Evolutionary conservation across 1,284 basidiomycete genomes (phyloP).

Genomic region (Cutaneotrichosporon dermatis): DNA sequence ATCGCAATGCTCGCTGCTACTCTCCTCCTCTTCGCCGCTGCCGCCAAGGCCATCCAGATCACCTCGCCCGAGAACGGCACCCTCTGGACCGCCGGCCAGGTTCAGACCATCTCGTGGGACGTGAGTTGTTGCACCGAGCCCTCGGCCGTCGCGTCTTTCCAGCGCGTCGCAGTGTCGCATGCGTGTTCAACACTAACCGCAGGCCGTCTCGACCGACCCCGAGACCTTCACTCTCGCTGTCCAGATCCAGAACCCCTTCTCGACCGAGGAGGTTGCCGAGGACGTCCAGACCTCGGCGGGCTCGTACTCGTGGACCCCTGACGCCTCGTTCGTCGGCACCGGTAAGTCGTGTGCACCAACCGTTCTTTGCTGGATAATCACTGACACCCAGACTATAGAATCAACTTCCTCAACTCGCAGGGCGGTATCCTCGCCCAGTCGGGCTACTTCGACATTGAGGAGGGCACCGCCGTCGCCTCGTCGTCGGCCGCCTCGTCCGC

Average conservation of each 20-base stretch:
- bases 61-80: slow-evolving; percentile 33
- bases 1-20: slow-evolving; percentile 23
- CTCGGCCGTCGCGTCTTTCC: too few relatives aligned
- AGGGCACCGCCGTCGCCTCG: slow-evolving; percentile 18
- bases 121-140: slow-evolving; percentile 30
- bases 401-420: slow-evolving; percentile 28
- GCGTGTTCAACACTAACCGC: too few relatives aligned
- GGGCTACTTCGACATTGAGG: slow-evolving; percentile 32
- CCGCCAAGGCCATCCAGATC: slow-evolving; percentile 31
- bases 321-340: slow-evolving; percentile 19
- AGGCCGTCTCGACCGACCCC: slow-evolving; percentile 40
- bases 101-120: slow-evolving; percentile 35
- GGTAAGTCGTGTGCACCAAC: neutral
- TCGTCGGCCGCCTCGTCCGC: slow-evolving; percentile 12
- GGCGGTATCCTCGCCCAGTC: slow-evolving; percentile 42
- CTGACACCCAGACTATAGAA: neutral
- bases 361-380: too few relatives aligned
- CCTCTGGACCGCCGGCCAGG: slow-evolving; percentile 26
- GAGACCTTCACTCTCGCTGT: slow-evolving; percentile 34
- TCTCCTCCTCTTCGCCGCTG: slow-evolving; percentile 22
- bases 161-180: too few relatives aligned
- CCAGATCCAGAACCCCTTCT: slow-evolving; percentile 25
- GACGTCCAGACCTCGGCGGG: slow-evolving; percentile 30
- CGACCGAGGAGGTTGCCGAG: slow-evolving; percentile 41
- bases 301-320: slow-evolving; percentile 38